These are phyloP conservation scores for Chlorella vulgaris DNA, from an alignment of 139 green algal species.

Conservation along the genomic window DNA sequence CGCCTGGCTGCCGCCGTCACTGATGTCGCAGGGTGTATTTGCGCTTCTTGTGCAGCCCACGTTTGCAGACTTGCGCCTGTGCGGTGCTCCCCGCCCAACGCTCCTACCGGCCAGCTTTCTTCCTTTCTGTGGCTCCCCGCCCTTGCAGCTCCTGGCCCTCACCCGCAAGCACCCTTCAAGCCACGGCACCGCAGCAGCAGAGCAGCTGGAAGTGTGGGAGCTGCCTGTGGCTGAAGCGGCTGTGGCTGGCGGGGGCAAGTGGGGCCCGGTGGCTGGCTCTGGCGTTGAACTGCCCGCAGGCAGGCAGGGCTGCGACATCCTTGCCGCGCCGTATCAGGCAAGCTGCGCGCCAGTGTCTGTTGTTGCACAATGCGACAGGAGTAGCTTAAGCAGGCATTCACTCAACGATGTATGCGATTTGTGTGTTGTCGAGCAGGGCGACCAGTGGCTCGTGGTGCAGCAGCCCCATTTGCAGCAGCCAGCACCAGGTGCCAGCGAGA, in stretches of 20 bases:
- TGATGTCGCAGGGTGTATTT: too few species aligned
- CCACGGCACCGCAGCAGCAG: not conserved
- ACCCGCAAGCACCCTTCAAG: not conserved
- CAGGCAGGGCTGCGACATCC: not conserved
- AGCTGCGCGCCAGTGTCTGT: too few species aligned
- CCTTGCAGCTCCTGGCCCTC: not conserved
- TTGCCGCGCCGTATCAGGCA: not conserved
- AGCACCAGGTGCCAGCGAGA: too few species aligned
- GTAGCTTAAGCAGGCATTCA: too few species aligned
- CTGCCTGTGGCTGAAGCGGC: not conserved
- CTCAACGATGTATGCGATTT: too few species aligned
- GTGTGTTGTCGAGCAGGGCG: not conserved
- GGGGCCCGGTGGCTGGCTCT: not conserved
- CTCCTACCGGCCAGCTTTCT: too few species aligned
- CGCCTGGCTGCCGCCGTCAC: too few species aligned
- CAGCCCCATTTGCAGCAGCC: not conserved
- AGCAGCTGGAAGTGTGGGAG: not conserved
- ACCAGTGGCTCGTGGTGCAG: not conserved
- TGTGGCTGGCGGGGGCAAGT: not conserved
- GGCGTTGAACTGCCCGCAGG: not conserved
- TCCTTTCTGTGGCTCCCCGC: too few species aligned
- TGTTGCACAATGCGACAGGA: too few species aligned
- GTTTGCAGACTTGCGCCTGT: too few species aligned
- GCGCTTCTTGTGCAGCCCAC: too few species aligned
- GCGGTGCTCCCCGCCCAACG: too few species aligned